Conservation (phyloP, 805 yeast genomes). For the Saccharomycopsis sp. region DNA sequence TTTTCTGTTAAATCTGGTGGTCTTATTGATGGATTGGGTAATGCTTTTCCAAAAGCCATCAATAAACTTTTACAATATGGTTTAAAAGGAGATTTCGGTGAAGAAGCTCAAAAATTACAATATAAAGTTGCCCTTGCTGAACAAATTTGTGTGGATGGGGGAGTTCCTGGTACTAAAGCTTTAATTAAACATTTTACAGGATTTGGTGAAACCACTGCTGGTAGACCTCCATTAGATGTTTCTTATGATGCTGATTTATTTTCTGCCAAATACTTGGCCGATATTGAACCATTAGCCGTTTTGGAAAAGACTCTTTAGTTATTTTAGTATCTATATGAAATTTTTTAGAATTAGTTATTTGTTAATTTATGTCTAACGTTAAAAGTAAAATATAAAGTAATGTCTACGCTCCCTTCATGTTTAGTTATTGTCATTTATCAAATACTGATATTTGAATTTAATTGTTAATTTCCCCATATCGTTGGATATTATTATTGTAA, state of each 20-base stretch:
- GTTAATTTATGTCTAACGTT: too few species aligned
- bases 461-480: too few species aligned
- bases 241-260: conserved; percentile 9
- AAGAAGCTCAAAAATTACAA: conserved; percentile 34
- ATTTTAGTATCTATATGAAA: too few species aligned
- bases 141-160: conserved; percentile 24
- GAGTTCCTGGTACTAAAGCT: conserved; percentile 26
- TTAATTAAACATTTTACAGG: conserved; percentile 21
- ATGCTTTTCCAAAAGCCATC: conserved; percentile 39
- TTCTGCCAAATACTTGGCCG: conserved; percentile 17
- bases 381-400: too few species aligned
- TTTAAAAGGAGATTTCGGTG: conserved; percentile 27
- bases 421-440: too few species aligned
- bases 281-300: conserved; percentile 17
- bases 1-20: conserved; percentile 35
- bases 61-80: conserved; percentile 29
- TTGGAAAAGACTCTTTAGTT: conserved; percentile 16
- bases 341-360: too few species aligned
- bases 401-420: too few species aligned
- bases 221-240: conserved; percentile 26
- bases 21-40: conserved; percentile 41
- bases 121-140: conserved; percentile 32
- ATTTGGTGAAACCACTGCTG: conserved; percentile 22
- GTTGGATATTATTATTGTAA: too few species aligned
- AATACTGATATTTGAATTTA: too few species aligned